These are phyloP conservation scores for Catharanthus roseus DNA, from an alignment of 257 asterid genomes.

Conservation along the genomic window DNA sequence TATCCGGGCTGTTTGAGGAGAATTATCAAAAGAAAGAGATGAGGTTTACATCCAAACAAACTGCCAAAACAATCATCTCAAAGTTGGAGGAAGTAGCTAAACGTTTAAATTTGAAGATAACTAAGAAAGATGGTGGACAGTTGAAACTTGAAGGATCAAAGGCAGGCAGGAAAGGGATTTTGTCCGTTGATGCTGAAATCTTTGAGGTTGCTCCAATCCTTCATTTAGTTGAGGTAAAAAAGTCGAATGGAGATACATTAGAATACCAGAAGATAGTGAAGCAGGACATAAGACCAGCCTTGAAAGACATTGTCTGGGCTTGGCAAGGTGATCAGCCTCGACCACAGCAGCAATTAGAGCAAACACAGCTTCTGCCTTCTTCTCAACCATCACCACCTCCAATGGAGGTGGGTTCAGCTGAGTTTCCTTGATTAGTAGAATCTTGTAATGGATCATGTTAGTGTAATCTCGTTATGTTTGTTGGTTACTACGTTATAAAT, in stretches of 20 bases:
- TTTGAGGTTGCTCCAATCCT: slow-evolving; percentile 52
- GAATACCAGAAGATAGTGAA: slow-evolving; percentile 66
- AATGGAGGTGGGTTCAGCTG: slow-evolving; percentile 11
- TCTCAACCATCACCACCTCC: slow-evolving; percentile 1
- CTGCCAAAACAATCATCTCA: slow-evolving; percentile 45
- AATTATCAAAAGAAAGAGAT: slow-evolving; percentile 37
- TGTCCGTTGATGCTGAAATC: slow-evolving; percentile 67
- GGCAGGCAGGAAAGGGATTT: slow-evolving; percentile 53
- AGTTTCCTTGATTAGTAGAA: slow-evolving; percentile 15
- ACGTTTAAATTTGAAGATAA: slow-evolving; percentile 48
- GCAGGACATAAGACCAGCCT: slow-evolving; percentile 47
- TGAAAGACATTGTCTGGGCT: slow-evolving; percentile 70
- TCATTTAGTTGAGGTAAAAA: slow-evolving; percentile 68
- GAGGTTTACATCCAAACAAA: slow-evolving; percentile 52
- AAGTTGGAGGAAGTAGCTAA: slow-evolving; percentile 66
- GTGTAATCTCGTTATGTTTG: not conserved
- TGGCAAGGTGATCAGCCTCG: slow-evolving; percentile 53
- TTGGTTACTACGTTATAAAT: not conserved
- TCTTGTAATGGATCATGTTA: not conserved
- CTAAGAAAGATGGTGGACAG: slow-evolving; percentile 55
- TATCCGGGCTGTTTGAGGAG: slow-evolving; percentile 65
- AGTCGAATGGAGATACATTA: slow-evolving; percentile 58
- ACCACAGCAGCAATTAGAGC: not conserved
- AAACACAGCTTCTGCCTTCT: not conserved
- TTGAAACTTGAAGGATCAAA: slow-evolving; percentile 49